Base-by-base conservation (phyloP, 306 rosid species). In the Senna siamea region DNA sequence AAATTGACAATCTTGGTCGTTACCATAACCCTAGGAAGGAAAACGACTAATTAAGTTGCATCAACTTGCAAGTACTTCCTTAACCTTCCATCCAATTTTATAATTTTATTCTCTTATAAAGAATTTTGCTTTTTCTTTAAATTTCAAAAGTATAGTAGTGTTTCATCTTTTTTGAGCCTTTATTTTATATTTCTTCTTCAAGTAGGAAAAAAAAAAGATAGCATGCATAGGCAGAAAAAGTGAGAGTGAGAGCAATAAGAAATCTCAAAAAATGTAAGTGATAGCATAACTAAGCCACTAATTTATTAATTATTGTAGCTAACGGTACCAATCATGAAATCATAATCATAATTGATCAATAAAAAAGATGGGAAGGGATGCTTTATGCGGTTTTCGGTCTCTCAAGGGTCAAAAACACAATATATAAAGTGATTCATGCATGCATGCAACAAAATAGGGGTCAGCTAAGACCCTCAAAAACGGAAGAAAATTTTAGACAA, bases 361-460 rank as follows among this genome's bases (percentile, higher is more conserved):
- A 20, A 48, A 55, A 35, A 48, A 73, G 19, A 15, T 26, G 52
- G 14, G 3, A 23, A 5, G 0, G 70, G 20, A n/a, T 54, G 44
- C 22, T 60, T 76, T 20, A 20, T 15, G 52, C 53, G 52, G 53
- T 20, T 71, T 19, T 53, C 20, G 77, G 59, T 32, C 67, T 53
- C 53, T 53, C 7, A 78, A 64, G 52, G 46, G 61, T 78, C 69
- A 71, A 78, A 63, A 71, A 68, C 74, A 68, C 19, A 7, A 59
- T 30, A 32, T 6, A 60, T 35, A 72, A 35, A 41, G 78, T 46
- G 69, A 38, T 65, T 66, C 40, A 51, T 66, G 70, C 64, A 78
- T 72, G 73, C 55, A 57, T 78, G 59, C 69, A 79, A 72, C 81
- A 63, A 65, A 72, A 72, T 69, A 13, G 61, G 74, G 70, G 76